These are phyloP conservation scores for Globisporangium barbulae DNA, from an alignment of 352 stramenopile species.

Conservation along the genomic window DNA sequence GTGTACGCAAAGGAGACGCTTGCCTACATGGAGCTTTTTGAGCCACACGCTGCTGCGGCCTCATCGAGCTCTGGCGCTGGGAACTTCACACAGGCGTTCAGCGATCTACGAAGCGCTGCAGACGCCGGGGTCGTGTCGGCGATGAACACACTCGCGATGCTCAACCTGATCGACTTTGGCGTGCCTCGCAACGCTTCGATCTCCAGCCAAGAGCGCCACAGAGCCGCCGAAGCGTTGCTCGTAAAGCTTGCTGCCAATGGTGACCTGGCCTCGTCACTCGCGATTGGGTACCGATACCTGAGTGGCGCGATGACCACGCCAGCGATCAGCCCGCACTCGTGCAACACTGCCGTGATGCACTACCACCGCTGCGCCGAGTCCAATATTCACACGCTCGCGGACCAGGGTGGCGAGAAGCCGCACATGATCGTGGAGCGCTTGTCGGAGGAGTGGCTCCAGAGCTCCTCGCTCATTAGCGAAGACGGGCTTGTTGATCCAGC, in stretches of 20 bases:
- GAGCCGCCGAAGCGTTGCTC: slow-evolving; percentile 33
- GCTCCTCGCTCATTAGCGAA: slow-evolving; percentile 20
- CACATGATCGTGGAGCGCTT: slow-evolving; percentile 39
- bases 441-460: slow-evolving; percentile 39
- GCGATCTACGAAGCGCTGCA: slow-evolving; percentile 37
- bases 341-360: slow-evolving; percentile 36
- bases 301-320: slow-evolving; percentile 28
- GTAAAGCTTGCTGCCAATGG: slow-evolving; percentile 25
- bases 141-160: slow-evolving; percentile 42
- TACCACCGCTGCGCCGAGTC: slow-evolving; percentile 56
- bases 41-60: slow-evolving; percentile 22
- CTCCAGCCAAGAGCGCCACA: slow-evolving; percentile 24
- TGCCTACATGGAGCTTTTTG: slow-evolving; percentile 63
- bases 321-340: slow-evolving; percentile 18
- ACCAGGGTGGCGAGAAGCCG: slow-evolving; percentile 42
- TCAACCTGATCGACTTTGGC: slow-evolving; percentile 55
- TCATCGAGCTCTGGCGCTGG: slow-evolving; percentile 5
- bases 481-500: slow-evolving; percentile 39
- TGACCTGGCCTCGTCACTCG: slow-evolving; percentile 60
- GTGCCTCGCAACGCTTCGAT: slow-evolving; percentile 19
- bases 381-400: slow-evolving; percentile 49
- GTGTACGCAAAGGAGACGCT: slow-evolving; percentile 50
- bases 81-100: slow-evolving; percentile 42
- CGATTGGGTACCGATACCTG: slow-evolving; percentile 49
- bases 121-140: slow-evolving; percentile 41